These are phyloP conservation scores for Nepenthes mirabilis DNA, from an alignment of 148 eudicot species.

Conservation along the genomic window DNA sequence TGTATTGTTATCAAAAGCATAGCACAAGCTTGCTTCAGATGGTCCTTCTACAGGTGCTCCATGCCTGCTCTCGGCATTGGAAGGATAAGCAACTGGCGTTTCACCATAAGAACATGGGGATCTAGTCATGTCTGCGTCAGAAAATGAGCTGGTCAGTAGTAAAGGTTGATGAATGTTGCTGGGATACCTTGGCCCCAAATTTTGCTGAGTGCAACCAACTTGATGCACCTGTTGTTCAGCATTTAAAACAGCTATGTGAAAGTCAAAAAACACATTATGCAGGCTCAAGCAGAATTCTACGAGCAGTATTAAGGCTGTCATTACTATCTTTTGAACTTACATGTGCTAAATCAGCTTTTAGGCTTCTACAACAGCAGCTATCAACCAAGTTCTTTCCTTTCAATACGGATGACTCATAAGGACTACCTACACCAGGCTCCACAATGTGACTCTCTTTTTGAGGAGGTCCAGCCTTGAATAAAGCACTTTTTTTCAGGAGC, in stretches of 20 bases:
- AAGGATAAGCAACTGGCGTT: constrained; percentile 28
- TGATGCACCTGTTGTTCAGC: constrained; percentile 31
- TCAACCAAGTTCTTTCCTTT: constrained; percentile 34
- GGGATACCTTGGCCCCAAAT: constrained; percentile 29
- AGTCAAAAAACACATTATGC: constrained; percentile 21
- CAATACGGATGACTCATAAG: constrained; percentile 25
- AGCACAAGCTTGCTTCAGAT: constrained; percentile 78
- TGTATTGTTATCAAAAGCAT: constrained; percentile 45
- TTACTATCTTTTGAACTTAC: constrained; percentile 28
- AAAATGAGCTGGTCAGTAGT: constrained; percentile 25
- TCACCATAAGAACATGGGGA: constrained; percentile 46
- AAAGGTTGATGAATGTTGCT: constrained; percentile 32
- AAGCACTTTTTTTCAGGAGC: constrained; percentile 54
- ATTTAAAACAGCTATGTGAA: constrained; percentile 17
- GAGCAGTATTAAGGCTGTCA: constrained; percentile 18
- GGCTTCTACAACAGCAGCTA: constrained; percentile 24
- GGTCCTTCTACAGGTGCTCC: constrained; percentile 72
- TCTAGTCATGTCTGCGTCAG: constrained; percentile 33
- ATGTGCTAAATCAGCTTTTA: constrained; percentile 32
- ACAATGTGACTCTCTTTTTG: constrained; percentile 26
- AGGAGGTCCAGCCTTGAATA: constrained; percentile 33
- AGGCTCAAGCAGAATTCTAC: constrained; percentile 19
- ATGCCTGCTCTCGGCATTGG: constrained; percentile 29
- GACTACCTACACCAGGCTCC: constrained; percentile 22
- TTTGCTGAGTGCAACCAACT: constrained; percentile 25